Evolutionary conservation across 306 rosid species (phyloP).

Genomic region (Lablab purpureus): DNA sequence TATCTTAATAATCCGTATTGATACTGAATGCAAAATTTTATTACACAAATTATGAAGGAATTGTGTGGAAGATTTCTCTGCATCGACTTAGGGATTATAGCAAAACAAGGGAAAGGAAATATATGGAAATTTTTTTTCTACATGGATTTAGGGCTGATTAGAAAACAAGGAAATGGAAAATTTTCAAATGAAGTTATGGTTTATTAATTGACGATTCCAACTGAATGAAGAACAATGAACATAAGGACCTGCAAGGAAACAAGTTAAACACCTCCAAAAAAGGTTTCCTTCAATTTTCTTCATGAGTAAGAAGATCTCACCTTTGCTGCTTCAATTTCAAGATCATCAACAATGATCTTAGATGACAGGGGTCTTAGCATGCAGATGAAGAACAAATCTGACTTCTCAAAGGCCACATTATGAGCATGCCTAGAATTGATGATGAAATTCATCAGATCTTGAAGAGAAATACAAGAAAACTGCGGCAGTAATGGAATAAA

Average conservation of each 20-base stretch:
- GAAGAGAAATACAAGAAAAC: background rate
- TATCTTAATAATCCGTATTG: too few species aligned
- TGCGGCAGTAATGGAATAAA: background rate
- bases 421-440: conserved; percentile 79
- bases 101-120: background rate
- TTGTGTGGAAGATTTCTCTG: too few species aligned
- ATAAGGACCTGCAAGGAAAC: conserved; percentile 8
- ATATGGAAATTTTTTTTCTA: too few species aligned
- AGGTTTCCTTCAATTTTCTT: conserved; percentile 3
- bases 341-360: conserved; percentile 72
- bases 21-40: too few species aligned
- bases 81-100: background rate
- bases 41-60: too few species aligned
- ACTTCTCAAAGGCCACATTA: conserved; percentile 85
- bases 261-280: background rate
- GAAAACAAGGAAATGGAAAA: background rate
- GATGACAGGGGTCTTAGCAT: conserved; percentile 83
- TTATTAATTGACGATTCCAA: background rate
- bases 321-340: conserved; percentile 91
- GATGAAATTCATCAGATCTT: conserved; percentile 38
- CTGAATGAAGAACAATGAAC: background rate
- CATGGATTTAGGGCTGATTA: background rate
- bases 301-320: conserved; percentile 47
- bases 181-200: background rate
- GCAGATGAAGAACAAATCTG: conserved; percentile 96